Evolutionary conservation across 2,329 filamentous ascomycete genomes (phyloP).

Genomic region (Beauveria sp.): DNA sequence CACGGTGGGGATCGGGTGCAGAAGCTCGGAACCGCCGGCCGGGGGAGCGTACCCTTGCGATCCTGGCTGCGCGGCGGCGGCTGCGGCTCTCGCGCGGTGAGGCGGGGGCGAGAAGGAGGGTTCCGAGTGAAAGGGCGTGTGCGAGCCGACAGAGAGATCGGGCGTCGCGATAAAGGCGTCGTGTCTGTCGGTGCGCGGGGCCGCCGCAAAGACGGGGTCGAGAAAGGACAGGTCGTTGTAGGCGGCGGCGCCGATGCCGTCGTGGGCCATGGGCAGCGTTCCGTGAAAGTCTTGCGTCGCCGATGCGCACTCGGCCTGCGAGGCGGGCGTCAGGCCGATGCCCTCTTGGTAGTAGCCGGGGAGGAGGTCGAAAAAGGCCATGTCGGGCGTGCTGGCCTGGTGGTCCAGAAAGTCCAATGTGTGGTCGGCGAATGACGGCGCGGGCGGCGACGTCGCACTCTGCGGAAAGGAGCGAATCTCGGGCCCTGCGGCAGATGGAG

Average conservation of each 20-base stretch:
- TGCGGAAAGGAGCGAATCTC: neutral
- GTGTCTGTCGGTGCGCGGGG: neutral
- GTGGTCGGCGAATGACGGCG: slow-evolving; percentile 19
- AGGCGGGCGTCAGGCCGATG: neutral
- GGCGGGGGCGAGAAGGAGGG: slow-evolving; percentile 3
- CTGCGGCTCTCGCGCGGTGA: neutral
- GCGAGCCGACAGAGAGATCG: slow-evolving; percentile 6
- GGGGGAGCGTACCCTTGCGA: neutral
- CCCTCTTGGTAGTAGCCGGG: slow-evolving; percentile 12
- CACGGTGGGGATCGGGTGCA: slow-evolving; percentile 22
- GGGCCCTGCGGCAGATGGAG: neutral
- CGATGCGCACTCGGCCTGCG: neutral
- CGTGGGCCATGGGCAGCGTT: neutral
- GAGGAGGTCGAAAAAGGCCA: slow-evolving; percentile 31
- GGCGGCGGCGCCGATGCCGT: neutral
- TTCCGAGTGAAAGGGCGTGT: neutral
- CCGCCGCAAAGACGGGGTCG: neutral
- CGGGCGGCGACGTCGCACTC: neutral
- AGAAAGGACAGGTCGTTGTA: neutral
- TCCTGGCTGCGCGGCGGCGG: too few relatives aligned
- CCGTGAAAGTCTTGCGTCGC: neutral
- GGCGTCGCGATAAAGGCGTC: neutral
- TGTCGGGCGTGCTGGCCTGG: slow-evolving; percentile 17
- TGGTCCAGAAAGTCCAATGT: slow-evolving; percentile 30
- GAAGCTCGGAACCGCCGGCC: neutral